Base-by-base conservation (phyloP, 768 basidiomycete genomes). In the Naganishia antarctica region DNA sequence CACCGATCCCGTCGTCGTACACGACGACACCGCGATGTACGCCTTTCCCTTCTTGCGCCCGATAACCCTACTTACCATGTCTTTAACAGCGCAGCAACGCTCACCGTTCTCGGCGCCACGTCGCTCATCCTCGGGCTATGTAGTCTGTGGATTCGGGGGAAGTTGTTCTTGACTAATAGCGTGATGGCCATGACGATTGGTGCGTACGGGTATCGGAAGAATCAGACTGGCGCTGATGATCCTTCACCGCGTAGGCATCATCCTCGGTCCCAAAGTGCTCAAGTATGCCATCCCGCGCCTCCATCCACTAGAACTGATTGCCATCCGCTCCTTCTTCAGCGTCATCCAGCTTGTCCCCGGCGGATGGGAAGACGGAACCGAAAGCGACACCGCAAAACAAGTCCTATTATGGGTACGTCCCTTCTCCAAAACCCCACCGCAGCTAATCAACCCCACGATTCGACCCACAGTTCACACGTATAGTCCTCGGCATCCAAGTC, bases 401-500 rank as follows among this genome's bases (percentile, higher is more conserved):
- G 50, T 60, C 1, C 41, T 69, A 0, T 46, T 69, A 9, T 69
- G 68, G 68, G 68, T 64, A 50, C 16, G 67, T 65, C 37, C 18
- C 11, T 26, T 21, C 25, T 28, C 21, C 4, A 44, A 25, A 25
- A 25, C 37, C 29, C 13, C 23, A 16, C 40, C 48, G 2, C 28
- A 11, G 25, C 48, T n/a, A n/a, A 9, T 23, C 37, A 18, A 43
- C 44, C 31, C 34, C 2, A 18, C n/a, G 4, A 12, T 26, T 16
- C 47, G 8, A 4, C 41, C 4, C 46, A 21, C 51, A 69, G 68
- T 67, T 69, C 66, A 70, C 73, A 0, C 70, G 79, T 4, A 65
- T 81, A 43, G 74, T 81, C 58, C 78, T 81, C 47, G 79, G 76
- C 7, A 77, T 81, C 48, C 77, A 78, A 50, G 77, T 78, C 0